Base-by-base conservation (phyloP, 495 filamentous ascomycete genomes). In the Aspergillus sparsus region DNA sequence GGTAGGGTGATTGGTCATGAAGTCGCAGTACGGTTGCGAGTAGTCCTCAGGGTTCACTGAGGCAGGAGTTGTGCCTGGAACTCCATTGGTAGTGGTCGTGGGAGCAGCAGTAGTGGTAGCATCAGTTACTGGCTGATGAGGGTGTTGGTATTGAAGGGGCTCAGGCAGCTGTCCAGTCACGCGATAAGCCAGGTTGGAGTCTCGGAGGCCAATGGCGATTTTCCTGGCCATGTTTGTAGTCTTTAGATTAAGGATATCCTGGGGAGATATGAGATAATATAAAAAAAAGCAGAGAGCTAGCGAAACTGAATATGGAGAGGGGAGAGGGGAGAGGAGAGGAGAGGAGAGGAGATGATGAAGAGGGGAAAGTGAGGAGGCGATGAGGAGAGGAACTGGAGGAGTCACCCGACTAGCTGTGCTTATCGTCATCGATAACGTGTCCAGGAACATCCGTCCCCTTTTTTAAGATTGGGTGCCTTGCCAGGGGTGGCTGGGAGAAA, bases 1-100 rank as follows among this genome's bases (percentile, higher is more conserved):
- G 7, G 94, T 98, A 0, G 94, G 93, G 70, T 96, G 96, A 32
- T 87, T 76, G 60, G 87, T 89, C 78, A 97, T 86, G 69, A 97
- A 98, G 31, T 90, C 84, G 68, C 87, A 83, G 77, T 95, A 98
- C 0, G 93, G 90, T 70, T 91, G 81, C 4, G 90, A 85, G 71
- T 92, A 96, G 46, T 80, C 83, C 62, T 85, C 83, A 7, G 78
- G 77, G 10, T 66, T 62, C 27, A 79, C 50, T 33, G 69, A 55
- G 11, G 45, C 32, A 5, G 16, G 9, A 18, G 1, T 41, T 2
- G 41, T 5, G 16, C 42, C 49, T 50, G 50, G 27, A 35, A 5
- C 45, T 35, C 39, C 31, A 53, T 39, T 37, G 10, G 49, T 37
- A 31, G 49, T 34, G 12, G 59, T 60, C 6, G 54, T 11, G 45